Percentiles rank a stretch among this genome's conserved stretches.
These are phyloP conservation scores for Apostasia ramifera DNA, from an alignment of 106 monocot species.

Conservation along the genomic window DNA sequence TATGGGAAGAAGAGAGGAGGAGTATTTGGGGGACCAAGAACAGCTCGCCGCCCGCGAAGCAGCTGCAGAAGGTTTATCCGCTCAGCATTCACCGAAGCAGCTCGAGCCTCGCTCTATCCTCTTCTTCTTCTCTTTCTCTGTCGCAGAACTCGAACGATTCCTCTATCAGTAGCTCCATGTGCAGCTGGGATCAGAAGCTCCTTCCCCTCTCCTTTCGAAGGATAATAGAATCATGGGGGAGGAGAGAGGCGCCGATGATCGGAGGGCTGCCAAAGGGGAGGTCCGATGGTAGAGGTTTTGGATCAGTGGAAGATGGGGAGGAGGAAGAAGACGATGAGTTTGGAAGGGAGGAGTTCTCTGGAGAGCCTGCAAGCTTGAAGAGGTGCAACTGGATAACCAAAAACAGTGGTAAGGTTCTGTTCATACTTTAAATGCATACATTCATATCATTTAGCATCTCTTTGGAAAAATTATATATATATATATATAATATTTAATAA, in stretches of 20 bases:
- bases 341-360: constrained; percentile 7
- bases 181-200: constrained; percentile 58
- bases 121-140: constrained; percentile 30
- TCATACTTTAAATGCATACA: too few species aligned
- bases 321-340: constrained; percentile 20
- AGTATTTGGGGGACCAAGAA: constrained; percentile 3
- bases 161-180: constrained; percentile 46
- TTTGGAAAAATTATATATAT: too few species aligned
- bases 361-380: constrained; percentile 36
- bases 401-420: constrained; percentile 50
- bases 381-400: constrained; percentile 91
- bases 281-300: constrained; percentile 9
- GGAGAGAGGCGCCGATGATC: constrained; percentile 5
- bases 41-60: constrained; percentile 15
- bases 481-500: too few species aligned
- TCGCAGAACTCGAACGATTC: constrained; percentile 68
- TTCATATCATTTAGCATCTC: too few species aligned
- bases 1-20: constrained; percentile 19
- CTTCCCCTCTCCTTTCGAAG: constrained; percentile 18
- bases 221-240: constrained; percentile 38
- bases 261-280: constrained; percentile 2
- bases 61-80: constrained; percentile 42
- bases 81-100: constrained; percentile 41
- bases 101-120: constrained; percentile 47
- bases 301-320: constrained; percentile 13